Base-by-base conservation (phyloP, 257 asterid species). In the Forsythia suspensa region DNA sequence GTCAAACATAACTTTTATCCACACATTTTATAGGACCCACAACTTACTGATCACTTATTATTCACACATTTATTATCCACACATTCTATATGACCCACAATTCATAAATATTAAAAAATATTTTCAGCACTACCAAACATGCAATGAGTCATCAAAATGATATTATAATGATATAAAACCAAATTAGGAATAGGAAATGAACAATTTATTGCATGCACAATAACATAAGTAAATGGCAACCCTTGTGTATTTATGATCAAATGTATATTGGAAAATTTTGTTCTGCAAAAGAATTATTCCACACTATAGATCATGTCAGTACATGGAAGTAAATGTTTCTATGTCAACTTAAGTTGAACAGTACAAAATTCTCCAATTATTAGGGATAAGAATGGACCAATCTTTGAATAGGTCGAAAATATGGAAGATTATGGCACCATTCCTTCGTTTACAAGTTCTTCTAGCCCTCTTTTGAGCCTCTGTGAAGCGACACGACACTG, bases 401-500 rank as follows among this genome's bases (percentile, higher is more conserved):
- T 15, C 7, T 24, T 5, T 24, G 4, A 63, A 63, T n/a, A n/a
- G 36, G 13, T 1, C 6, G 8, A 9, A 24, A 63, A 8, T 29
- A 69, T n/a, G 15, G 18, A 65, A 72, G 16, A 73, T 91, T 89
- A 92, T 41, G 85, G 81, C 79, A 87, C 88, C 95, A 93, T 84
- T 68, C 98, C 99, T 86, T 88, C 86, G 69, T 74, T 86, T 48
- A 93, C 91, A 82, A 93, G 91, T 73, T 95, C 93, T 78, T 90
- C 87, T 29, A 93, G 71, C 77, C 98, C 99, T 74, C 82, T 89
- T 77, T 78, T 93, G 82, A 95, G 90, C 87, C 99, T 90, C 73
- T 88, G 90, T 3, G 99, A 78, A 9, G 97, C 98, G 2, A 74
- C 70, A 3, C 77, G 88, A 75, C 97, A 91, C 20, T 82, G 88